phyloP scores from a whole-genome alignment of 1,284 basidiomycete genomes.

The Ganoderma multipileum region DNA sequence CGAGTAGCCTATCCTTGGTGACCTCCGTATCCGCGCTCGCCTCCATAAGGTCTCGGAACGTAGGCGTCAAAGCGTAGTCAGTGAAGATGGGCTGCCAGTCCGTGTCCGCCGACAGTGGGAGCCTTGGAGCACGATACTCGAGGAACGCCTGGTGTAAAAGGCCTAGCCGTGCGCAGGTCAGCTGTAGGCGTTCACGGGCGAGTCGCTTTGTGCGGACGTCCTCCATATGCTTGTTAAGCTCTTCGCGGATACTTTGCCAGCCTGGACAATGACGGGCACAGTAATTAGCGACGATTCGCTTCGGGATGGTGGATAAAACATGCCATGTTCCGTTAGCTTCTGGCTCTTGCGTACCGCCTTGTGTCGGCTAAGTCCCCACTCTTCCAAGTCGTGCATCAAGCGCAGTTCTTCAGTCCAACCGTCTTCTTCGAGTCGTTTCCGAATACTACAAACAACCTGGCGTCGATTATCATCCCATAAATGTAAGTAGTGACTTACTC shows the following conservation, averaged over 20 bases:
- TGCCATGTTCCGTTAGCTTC: constrained; percentile 10
- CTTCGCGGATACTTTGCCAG: constrained; percentile 5
- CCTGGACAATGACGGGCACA: not conserved
- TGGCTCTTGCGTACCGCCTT: constrained; percentile 3
- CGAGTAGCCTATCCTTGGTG: not conserved
- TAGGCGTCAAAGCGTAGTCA: constrained; percentile 3
- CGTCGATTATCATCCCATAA: too few relatives aligned
- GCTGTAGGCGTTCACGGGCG: not conserved
- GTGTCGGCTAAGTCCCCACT: not conserved
- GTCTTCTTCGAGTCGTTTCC: constrained; percentile 4
- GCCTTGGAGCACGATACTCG: not conserved
- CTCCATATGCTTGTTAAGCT: not conserved
- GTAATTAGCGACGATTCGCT: not conserved
- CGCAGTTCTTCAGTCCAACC: constrained; percentile 12
- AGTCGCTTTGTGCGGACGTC: constrained; percentile 1
- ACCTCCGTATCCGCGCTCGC: not conserved
- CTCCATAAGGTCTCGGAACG: not conserved
- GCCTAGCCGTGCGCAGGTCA: not conserved
- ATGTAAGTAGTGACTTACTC: not conserved
- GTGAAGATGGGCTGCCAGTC: constrained; percentile 9
- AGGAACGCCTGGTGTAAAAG: not conserved
- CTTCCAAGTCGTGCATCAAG: not conserved
- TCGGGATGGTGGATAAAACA: not conserved
- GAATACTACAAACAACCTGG: not conserved
- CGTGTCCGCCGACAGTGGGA: not conserved